Evolutionary conservation across 495 filamentous ascomycete species (phyloP).

Genomic region (Daldinia childiae): DNA sequence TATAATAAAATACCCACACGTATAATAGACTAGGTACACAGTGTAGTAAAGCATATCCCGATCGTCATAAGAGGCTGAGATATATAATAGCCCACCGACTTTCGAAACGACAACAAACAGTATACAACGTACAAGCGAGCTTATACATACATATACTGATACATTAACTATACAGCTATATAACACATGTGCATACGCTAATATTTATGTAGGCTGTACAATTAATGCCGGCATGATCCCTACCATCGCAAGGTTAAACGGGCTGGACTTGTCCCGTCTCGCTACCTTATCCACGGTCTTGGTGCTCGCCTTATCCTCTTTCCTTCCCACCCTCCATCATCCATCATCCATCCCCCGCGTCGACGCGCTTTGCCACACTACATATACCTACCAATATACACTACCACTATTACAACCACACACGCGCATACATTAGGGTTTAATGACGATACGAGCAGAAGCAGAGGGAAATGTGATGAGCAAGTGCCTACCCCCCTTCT

Average conservation of each 20-base stretch:
- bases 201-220: constrained; percentile 19
- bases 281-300: constrained; percentile 39
- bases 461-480: constrained; percentile 24
- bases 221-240: constrained; percentile 25
- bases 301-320: constrained; percentile 10
- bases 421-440: neutral
- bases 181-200: constrained; percentile 13
- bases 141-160: too few relatives aligned
- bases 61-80: constrained; percentile 27
- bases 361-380: neutral
- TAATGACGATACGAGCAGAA: constrained; percentile 27
- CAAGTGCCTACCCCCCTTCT: neutral
- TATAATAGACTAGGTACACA: neutral
- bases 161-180: too few relatives aligned
- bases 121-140: neutral
- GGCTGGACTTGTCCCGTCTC: constrained; percentile 17
- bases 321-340: neutral
- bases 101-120: neutral
- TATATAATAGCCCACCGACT: constrained; percentile 1
- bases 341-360: neutral
- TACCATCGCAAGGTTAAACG: neutral
- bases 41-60: neutral
- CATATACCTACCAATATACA: neutral
- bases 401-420: neutral
- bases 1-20: neutral